These are phyloP conservation scores for Euphorbia lathyris DNA, from an alignment of 345 rosid species.

Conservation along the genomic window DNA sequence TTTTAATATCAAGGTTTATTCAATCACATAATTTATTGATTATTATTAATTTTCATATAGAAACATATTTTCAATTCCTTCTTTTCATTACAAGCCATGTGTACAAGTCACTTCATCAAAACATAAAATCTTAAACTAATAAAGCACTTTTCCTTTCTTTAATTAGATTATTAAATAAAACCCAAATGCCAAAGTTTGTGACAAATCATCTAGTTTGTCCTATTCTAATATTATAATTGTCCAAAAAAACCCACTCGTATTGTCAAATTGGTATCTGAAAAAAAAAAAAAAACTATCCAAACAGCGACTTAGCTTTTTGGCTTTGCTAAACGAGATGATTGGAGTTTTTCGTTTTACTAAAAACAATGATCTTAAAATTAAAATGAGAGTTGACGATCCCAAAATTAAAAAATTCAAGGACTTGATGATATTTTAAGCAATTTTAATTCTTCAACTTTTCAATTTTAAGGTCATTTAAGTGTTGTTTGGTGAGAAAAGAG, in stretches of 20 bases:
- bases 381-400: too few relatives aligned
- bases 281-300: not conserved
- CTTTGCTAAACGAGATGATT: too few relatives aligned
- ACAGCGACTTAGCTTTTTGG: too few relatives aligned
- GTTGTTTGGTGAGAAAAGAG: too few relatives aligned
- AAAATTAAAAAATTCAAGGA: too few relatives aligned
- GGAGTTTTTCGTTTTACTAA: too few relatives aligned
- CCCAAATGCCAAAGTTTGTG: not conserved
- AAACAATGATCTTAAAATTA: too few relatives aligned
- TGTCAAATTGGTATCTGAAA: too few relatives aligned
- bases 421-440: too few relatives aligned
- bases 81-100: slow-evolving; percentile 19
- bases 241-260: too few relatives aligned
- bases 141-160: not conserved
- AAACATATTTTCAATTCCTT: not conserved
- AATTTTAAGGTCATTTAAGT: too few relatives aligned
- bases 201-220: not conserved
- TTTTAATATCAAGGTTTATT: slow-evolving; percentile 4
- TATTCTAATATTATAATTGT: not conserved
- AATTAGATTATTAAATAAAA: not conserved
- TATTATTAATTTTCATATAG: not conserved
- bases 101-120: slow-evolving; percentile 17
- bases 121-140: slow-evolving; percentile 1
- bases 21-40: not conserved
- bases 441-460: too few relatives aligned